These are phyloP conservation scores for Ophiocordyceps robertsii DNA, from an alignment of 2,329 filamentous ascomycete species.

Conservation along the genomic window DNA sequence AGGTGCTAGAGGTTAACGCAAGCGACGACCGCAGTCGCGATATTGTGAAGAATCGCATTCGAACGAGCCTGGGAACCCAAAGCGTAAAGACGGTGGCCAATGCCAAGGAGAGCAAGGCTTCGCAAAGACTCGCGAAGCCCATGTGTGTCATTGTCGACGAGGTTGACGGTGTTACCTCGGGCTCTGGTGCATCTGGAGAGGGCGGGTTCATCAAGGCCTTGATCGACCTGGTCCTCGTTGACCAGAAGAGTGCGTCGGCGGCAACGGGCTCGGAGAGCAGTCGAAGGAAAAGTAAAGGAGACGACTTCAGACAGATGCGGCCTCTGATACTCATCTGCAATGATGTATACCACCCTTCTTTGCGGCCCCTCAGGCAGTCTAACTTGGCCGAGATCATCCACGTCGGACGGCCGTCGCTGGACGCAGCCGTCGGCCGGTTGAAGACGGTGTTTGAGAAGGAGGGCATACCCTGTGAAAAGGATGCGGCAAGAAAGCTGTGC, in stretches of 20 bases:
- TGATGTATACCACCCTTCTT: conserved; percentile 83
- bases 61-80: conserved; percentile 85
- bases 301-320: conserved; percentile 75
- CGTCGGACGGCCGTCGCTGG: conserved; percentile 75
- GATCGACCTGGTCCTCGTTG: conserved; percentile 75
- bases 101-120: conserved; percentile 35
- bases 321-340: conserved; percentile 94
- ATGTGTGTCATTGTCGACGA: conserved; percentile 94
- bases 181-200: conserved; percentile 65
- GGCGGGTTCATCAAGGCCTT: conserved; percentile 92
- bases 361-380: conserved; percentile 77
- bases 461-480: conserved; percentile 74
- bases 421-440: conserved; percentile 70
- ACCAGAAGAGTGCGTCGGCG: conserved; percentile 58
- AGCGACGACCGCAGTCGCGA: conserved; percentile 86
- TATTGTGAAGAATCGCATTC: conserved; percentile 82
- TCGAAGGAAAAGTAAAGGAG: conserved; percentile 57
- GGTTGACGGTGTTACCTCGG: conserved; percentile 84
- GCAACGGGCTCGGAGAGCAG: conserved; percentile 11
- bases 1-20: conserved; percentile 93
- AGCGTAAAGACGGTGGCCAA: conserved; percentile 70
- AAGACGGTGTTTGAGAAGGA: conserved; percentile 81
- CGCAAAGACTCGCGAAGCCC: conserved; percentile 64
- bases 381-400: conserved; percentile 80
- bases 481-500: conserved; percentile 74